phyloP scores from a whole-genome alignment of 1,284 basidiomycete genomes.

The Agroathelia rolfsii region DNA sequence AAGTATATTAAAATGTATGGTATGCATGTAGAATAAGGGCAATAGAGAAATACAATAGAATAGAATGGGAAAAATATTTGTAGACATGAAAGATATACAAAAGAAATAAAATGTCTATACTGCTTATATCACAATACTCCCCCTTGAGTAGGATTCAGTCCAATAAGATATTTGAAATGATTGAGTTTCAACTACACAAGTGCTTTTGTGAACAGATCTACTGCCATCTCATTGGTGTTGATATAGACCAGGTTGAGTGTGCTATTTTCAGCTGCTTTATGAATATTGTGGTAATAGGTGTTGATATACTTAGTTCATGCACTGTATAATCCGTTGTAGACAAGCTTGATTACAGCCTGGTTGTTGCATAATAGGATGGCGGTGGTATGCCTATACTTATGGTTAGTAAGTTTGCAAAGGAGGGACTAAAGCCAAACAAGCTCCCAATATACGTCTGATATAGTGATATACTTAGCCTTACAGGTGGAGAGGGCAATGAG shows the following conservation, averaged over 20 bases:
- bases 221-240: constrained; percentile 10
- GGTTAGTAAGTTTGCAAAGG: constrained; percentile 14
- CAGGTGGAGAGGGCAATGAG: constrained; percentile 19
- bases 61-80: too few species aligned
- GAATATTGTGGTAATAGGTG: constrained; percentile 20
- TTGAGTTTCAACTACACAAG: constrained; percentile 5
- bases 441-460: constrained; percentile 9
- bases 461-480: constrained; percentile 19
- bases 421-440: constrained; percentile 13
- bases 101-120: too few species aligned
- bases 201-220: constrained; percentile 13
- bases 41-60: too few species aligned
- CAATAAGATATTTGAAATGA: constrained; percentile 7
- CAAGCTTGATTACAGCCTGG: constrained; percentile 16
- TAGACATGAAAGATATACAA: too few species aligned
- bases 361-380: constrained; percentile 16
- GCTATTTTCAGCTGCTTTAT: constrained; percentile 13
- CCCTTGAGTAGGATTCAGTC: too few species aligned
- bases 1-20: too few species aligned
- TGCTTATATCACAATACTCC: too few species aligned
- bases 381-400: too few species aligned
- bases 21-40: too few species aligned
- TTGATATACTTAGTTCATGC: constrained; percentile 24
- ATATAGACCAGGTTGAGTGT: constrained; percentile 9
- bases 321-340: constrained; percentile 15